phyloP scores from a whole-genome alignment of 345 rosid genomes.

The Citrus cavaleriei region DNA sequence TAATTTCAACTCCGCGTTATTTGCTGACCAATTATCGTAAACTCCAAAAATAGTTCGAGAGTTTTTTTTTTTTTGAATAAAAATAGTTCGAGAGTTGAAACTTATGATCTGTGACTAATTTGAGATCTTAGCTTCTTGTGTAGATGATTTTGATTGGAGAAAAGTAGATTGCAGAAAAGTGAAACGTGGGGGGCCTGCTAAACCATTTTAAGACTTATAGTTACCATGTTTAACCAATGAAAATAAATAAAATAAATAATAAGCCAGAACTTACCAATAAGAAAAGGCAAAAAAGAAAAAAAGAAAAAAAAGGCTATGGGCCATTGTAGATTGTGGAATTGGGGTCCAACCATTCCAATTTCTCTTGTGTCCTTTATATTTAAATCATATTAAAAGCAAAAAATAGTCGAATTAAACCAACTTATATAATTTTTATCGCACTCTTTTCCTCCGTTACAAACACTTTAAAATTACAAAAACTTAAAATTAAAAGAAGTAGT shows the following conservation, averaged over 20 bases:
- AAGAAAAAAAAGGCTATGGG: background rate
- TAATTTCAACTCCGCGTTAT: conserved; percentile 12
- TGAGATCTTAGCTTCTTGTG: background rate
- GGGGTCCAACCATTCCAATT: no score
- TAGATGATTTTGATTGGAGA: background rate
- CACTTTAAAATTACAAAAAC: no score
- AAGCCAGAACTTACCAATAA: no score
- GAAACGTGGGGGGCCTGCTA: background rate
- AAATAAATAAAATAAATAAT: no score
- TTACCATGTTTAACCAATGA: background rate
- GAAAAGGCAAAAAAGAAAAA: no score
- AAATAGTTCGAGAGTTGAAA: background rate
- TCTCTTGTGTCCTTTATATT: no score
- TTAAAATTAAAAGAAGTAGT: no score
- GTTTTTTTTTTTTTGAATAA: background rate
- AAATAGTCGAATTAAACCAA: no score
- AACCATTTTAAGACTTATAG: background rate
- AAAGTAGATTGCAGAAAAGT: background rate
- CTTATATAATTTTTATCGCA: no score
- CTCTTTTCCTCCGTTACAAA: no score
- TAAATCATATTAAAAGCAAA: no score
- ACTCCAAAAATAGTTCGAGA: background rate
- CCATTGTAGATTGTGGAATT: background rate
- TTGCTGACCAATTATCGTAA: background rate
- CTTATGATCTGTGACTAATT: background rate